Base-by-base conservation (phyloP, 441 rosid species). In the Capsella rubella region DNA sequence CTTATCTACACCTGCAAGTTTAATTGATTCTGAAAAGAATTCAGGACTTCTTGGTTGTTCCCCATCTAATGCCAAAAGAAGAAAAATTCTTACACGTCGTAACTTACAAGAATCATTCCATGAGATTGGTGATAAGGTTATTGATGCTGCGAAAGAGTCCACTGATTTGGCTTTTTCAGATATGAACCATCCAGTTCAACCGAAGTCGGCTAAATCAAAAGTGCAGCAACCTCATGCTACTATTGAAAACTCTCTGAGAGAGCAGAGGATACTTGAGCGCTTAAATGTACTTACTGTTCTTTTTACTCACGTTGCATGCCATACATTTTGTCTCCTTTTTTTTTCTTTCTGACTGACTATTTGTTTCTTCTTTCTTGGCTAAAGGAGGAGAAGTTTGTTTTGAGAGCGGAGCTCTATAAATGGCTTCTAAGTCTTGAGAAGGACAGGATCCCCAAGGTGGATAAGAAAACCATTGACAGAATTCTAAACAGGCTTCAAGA, bases 391-490 rank as follows among this genome's bases (percentile, higher is more conserved):
- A 89, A 90, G 82, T 87, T 90, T 74, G 79, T 96, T 76, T 80
- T 96, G 81, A 90, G 85, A 86, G 78, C 85, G 21, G 97, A 93
- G 81, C 87, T 96, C 31, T 89, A 85, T 74, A 87, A 80, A 78
- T 89, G 97, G 98, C 97, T 96, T 43, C 73, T 84, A 67, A 89
- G 81, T 83, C 81, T 89, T 80, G 99, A 96, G 85, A 89, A 84
- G 79, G 93, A 91, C 73, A 90, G 87, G 80, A 49, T 83, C 78
- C 80, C 96, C 60, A 80, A 78, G 73, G 78, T 89, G 82, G 99
- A 93, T 79, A 89, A 96, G 80, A 93, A 84, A 87, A 88, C 97
- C 58, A 80, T 90, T 71, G 93, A 86, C 67, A 83, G 98, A 69
- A 84, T 90, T 62, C 74, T 96, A 70, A 71, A 68, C 37, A 96